Base-by-base conservation (phyloP, 495 filamentous ascomycete species). In the Aspergillus campestris region DNA sequence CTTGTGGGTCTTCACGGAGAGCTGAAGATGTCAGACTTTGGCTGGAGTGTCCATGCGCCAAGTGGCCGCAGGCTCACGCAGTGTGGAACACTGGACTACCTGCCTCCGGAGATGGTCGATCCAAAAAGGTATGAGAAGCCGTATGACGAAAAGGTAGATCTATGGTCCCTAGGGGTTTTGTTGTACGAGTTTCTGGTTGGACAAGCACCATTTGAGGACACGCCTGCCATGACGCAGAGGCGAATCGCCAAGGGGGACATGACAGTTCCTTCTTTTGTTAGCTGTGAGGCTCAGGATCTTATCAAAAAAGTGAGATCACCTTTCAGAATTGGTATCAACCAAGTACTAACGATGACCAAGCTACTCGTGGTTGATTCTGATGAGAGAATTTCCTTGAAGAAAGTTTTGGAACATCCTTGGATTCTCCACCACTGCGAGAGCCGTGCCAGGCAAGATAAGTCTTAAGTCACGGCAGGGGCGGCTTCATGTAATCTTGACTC, bases 31-130 rank as follows among this genome's bases (percentile, higher is more conserved):
- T 88, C 85, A 2, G 90, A 96, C 64, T 96, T 96, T 56, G 90
- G 90, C 39, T 96, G 91, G 91, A 89, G 84, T 62, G 91, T 95
- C 13, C 90, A 96, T 59, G 91, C 90, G 30, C 90, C 90, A n/a
- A 95, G 91, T 56, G 92, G 91, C 66, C 66, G 89, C 38, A 79
- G 90, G 35, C 81, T 87, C 47, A 96, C 90, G 24, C 88, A 95
- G 77, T 96, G 90, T 64, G 90, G 90, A 50, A 96, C 90, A 7
- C 78, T 96, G 15, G 90, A 96, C 67, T 95, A 96, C 62, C 75
- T 96, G n/a, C 90, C 90, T 7, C 90, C 90, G 18, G 90, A 96
- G 79, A 96, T 96, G 91, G 74, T 96, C 59, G 81, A 82, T 51
- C 77, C 82, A 5, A 83, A 84, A 49, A 70, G 73, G 52, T 73